Percentiles rank a stretch among this genome's conserved stretches.
phyloP scores from a whole-genome alignment of 345 rosid genomes.

The Bruguiera sexangula region DNA sequence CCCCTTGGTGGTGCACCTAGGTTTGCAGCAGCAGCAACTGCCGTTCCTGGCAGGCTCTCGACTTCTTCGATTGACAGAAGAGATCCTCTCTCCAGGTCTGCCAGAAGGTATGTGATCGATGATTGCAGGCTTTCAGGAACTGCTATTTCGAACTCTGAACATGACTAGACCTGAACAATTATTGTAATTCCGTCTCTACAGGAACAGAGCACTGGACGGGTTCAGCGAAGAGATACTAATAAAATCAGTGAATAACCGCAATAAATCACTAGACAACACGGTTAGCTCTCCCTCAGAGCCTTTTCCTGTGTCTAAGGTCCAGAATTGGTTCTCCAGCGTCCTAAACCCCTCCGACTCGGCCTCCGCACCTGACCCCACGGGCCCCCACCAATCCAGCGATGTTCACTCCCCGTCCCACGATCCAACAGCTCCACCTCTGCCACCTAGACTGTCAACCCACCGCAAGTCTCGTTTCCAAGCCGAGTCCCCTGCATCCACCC shows the following conservation, averaged over 20 bases:
- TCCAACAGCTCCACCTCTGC: conserved; percentile 22
- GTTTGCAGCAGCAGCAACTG: conserved; percentile 29
- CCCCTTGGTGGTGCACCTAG: conserved; percentile 39
- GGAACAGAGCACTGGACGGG: conserved; percentile 45
- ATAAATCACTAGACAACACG: conserved; percentile 31
- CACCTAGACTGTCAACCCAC: conserved; percentile 39
- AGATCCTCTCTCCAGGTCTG: conserved; percentile 65
- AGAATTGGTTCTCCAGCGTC: conserved; percentile 47
- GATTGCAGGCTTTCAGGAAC: not conserved
- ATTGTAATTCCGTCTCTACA: conserved; percentile 10
- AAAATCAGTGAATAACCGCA: conserved; percentile 41
- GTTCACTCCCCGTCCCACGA: conserved; percentile 13
- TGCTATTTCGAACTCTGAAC: not conserved
- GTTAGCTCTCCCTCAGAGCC: conserved; percentile 22
- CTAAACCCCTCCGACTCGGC: conserved; percentile 26
- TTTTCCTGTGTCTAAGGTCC: conserved; percentile 36
- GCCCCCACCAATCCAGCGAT: conserved; percentile 9
- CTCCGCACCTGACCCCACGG: conserved; percentile 4
- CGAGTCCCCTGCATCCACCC: conserved; percentile 17
- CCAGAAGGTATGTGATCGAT: conserved; percentile 46
- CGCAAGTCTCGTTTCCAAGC: conserved; percentile 51
- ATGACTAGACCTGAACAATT: not conserved
- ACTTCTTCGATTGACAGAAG: conserved; percentile 44
- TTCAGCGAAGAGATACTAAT: conserved; percentile 53
- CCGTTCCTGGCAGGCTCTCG: conserved; percentile 30